Conservation (phyloP, 768 basidiomycete species). For the Sporobolomyces roseus region DNA sequence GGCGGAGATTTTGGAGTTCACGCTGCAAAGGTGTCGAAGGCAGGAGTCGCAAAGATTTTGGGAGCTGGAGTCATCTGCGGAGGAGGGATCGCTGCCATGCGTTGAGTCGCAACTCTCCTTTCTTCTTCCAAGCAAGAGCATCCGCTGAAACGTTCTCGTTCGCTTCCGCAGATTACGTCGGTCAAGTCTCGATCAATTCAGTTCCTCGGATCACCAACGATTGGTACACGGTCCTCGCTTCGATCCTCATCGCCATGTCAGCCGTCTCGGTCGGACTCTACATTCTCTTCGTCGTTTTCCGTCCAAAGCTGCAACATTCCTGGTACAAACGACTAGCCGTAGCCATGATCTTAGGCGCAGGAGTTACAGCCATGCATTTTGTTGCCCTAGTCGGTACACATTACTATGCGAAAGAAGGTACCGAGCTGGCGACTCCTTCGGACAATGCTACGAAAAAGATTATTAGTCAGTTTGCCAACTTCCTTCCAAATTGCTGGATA, state of each 20-base stretch:
- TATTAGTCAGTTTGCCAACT: constrained; percentile 21
- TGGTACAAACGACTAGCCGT: constrained; percentile 36
- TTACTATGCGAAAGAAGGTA: constrained; percentile 17
- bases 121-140: not conserved
- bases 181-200: constrained; percentile 32
- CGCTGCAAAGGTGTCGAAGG: constrained; percentile 13
- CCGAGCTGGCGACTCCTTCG: not conserved
- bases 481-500: too few relatives aligned
- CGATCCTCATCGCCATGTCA: constrained; percentile 32
- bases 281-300: constrained; percentile 39
- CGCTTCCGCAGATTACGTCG: constrained; percentile 33
- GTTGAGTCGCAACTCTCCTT: constrained; percentile 13
- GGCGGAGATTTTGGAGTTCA: constrained; percentile 34
- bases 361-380: constrained; percentile 35
- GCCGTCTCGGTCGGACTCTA: constrained; percentile 35
- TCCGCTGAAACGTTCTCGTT: not conserved
- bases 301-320: constrained; percentile 34
- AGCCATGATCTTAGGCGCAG: constrained; percentile 31
- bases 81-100: constrained; percentile 38
- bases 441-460: constrained; percentile 17
- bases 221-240: constrained; percentile 31
- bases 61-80: constrained; percentile 32
- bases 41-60: constrained; percentile 30
- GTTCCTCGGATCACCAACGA: constrained; percentile 29
- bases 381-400: constrained; percentile 39